Evolutionary conservation across 2,329 filamentous ascomycete species (phyloP).

Genomic region (Thyridium curvatum): DNA sequence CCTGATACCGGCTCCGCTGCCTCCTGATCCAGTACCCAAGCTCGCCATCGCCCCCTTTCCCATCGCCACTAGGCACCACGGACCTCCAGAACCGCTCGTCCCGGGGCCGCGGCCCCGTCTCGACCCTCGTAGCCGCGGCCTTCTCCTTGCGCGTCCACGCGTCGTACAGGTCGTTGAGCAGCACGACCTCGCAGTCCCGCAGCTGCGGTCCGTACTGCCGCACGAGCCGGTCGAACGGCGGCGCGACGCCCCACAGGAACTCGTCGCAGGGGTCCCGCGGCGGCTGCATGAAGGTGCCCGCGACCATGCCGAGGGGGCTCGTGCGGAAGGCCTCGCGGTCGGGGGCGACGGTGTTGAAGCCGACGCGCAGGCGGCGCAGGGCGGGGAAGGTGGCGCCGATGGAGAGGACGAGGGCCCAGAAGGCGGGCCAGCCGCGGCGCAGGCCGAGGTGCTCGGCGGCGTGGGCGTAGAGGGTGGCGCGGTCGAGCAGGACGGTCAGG

Average conservation of each 20-base stretch:
- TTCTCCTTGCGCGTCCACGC: no score
- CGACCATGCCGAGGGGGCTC: neutral
- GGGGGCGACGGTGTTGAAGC: neutral
- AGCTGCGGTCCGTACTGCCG: neutral
- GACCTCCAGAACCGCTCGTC: no score
- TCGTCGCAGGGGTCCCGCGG: neutral
- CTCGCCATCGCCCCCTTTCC: no score
- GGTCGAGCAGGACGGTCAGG: neutral
- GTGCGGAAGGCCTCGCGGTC: neutral
- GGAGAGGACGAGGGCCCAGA: neutral
- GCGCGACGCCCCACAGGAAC: neutral
- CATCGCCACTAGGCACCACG: no score
- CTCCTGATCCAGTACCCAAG: no score
- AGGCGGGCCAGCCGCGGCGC: neutral
- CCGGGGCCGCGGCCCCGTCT: no score
- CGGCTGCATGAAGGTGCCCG: neutral
- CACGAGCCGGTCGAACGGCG: neutral
- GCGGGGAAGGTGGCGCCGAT: neutral
- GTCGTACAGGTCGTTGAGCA: neutral
- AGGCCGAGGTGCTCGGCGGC: neutral
- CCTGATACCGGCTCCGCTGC: no score
- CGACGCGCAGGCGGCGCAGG: neutral
- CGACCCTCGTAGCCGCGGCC: no score
- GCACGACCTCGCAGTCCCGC: neutral
- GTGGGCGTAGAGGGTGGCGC: neutral